Percentiles rank a stretch among this genome's conserved stretches.
These are phyloP conservation scores for Hymenoscyphus albidus DNA, from an alignment of 2,329 filamentous ascomycete genomes.

Conservation along the genomic window DNA sequence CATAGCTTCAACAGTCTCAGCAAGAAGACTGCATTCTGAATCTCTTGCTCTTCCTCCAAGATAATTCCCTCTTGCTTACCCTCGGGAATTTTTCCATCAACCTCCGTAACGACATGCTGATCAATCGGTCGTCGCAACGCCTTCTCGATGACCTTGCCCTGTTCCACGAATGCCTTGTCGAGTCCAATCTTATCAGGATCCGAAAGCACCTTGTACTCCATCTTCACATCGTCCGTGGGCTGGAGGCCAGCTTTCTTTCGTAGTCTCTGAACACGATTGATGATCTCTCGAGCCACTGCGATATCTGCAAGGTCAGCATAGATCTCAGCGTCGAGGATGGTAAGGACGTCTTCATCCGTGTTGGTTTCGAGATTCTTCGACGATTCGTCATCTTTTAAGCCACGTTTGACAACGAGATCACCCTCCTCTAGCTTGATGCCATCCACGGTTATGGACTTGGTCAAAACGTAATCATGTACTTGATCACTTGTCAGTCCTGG, in stretches of 20 bases:
- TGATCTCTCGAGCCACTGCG: constrained; percentile 84
- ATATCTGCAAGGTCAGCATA: constrained; percentile 86
- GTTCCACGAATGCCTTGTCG: constrained; percentile 63
- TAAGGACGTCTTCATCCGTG: constrained; percentile 84
- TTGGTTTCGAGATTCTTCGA: constrained; percentile 79
- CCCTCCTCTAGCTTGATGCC: constrained; percentile 79
- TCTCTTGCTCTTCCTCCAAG: constrained; percentile 77
- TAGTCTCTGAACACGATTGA: constrained; percentile 86
- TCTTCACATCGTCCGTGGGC: constrained; percentile 89
- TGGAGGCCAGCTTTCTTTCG: constrained; percentile 91
- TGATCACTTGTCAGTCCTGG: constrained; percentile 74
- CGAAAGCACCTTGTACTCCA: constrained; percentile 81
- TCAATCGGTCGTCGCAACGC: constrained; percentile 73
- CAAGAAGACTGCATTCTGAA: constrained; percentile 77
- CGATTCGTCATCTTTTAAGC: constrained; percentile 66
- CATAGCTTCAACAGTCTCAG: constrained; percentile 72
- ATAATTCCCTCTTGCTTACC: constrained; percentile 59
- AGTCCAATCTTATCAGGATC: constrained; percentile 77
- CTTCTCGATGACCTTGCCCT: constrained; percentile 68
- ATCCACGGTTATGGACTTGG: constrained; percentile 75
- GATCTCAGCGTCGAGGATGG: constrained; percentile 77
- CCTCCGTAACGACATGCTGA: constrained; percentile 57
- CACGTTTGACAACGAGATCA: constrained; percentile 79
- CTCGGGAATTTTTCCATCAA: constrained; percentile 51
- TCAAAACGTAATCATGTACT: constrained; percentile 72